Evolutionary conservation across 768 basidiomycete species (phyloP).

Genomic region (Amanita thiersii): DNA sequence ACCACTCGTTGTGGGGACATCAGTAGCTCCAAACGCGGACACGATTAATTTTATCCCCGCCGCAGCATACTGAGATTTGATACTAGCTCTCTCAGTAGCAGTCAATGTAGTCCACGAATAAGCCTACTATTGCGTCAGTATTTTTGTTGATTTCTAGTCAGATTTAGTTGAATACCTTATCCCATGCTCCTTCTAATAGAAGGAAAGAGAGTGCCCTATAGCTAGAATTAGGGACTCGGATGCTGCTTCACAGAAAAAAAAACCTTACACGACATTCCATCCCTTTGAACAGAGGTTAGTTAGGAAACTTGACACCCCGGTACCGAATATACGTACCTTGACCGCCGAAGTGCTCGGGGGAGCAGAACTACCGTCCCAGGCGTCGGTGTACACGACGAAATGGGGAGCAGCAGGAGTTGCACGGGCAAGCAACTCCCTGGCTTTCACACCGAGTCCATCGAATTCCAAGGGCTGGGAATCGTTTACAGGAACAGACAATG

Average conservation of each 20-base stretch:
- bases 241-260: neutral
- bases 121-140: neutral
- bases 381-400: constrained; percentile 37
- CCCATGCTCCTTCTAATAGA: constrained; percentile 45
- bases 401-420: constrained; percentile 40
- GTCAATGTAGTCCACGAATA: constrained; percentile 4
- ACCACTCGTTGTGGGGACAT: constrained; percentile 46
- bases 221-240: neutral
- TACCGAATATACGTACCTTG: constrained; percentile 7
- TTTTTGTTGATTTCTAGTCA: neutral
- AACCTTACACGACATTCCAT: constrained; percentile 6
- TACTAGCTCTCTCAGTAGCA: constrained; percentile 16
- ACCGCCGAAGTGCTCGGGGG: constrained; percentile 40
- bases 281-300: neutral
- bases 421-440: constrained; percentile 20
- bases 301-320: constrained; percentile 17
- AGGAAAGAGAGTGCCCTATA: constrained; percentile 44
- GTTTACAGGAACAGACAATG: neutral
- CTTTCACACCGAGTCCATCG: neutral
- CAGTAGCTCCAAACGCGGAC: constrained; percentile 52
- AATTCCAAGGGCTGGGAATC: neutral
- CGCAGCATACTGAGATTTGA: constrained; percentile 41
- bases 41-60: constrained; percentile 61
- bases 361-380: constrained; percentile 35
- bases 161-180: constrained; percentile 29